Percentiles rank a stretch among this genome's conserved stretches.
Conservation (phyloP, 2,329 filamentous ascomycete genomes). For the Tympanopsis confertula region DNA sequence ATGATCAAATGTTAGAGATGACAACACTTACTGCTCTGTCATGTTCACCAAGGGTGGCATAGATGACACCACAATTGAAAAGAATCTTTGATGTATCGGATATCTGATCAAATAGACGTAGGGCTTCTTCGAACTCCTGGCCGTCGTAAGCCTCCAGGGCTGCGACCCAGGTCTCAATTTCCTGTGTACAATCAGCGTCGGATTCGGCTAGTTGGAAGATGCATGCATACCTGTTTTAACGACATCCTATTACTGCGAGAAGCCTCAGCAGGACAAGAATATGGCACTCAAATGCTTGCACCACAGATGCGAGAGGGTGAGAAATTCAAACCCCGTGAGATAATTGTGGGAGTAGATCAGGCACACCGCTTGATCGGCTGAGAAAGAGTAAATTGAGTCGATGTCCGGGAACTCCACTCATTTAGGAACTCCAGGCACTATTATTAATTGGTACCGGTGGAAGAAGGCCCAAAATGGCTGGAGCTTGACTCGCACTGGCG, state of each 20-base stretch:
- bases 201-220: background rate
- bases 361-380: too few relatives aligned
- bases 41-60: conserved; percentile 91
- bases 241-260: conserved; percentile 1
- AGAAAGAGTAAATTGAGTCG: too few relatives aligned
- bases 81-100: conserved; percentile 94
- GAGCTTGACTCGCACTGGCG: too few relatives aligned
- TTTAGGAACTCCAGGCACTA: too few relatives aligned
- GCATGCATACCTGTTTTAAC: background rate
- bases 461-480: too few relatives aligned
- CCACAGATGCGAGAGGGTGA: too few relatives aligned
- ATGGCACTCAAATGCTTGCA: too few relatives aligned
- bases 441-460: too few relatives aligned
- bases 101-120: conserved; percentile 75
- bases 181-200: conserved; percentile 39
- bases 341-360: too few relatives aligned
- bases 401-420: too few relatives aligned
- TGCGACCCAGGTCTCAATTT: conserved; percentile 97
- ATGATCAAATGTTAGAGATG: conserved; percentile 7
- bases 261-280: too few relatives aligned
- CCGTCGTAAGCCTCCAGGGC: conserved; percentile 89
- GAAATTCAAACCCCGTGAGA: too few relatives aligned
- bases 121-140: conserved; percentile 87
- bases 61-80: conserved; percentile 96
- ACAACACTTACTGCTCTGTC: conserved; percentile 69